Base-by-base conservation (phyloP, 768 basidiomycete species). In the Mycena vitilis region DNA sequence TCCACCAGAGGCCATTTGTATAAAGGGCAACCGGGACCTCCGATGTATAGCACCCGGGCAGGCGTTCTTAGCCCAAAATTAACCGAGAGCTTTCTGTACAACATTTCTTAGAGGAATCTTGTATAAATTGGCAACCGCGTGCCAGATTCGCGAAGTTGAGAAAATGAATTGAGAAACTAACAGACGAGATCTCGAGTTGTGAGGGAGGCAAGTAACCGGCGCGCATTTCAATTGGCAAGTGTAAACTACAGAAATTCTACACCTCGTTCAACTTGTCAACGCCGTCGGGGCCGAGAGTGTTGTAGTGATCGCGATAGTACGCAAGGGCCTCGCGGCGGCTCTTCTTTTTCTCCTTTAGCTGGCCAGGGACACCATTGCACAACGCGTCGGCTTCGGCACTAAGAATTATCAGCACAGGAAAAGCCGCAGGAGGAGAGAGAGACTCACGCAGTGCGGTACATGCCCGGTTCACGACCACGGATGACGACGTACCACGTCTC, bases 401-500 rank as follows among this genome's bases (percentile, higher is more conserved):
- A 51, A 15, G 3, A 30, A 20, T 30, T 12, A 2, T 2, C 12
- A 20, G 6, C 30, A 13, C 9, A 7, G 16, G 34, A 4, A 25
- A 20, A n/a, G 8, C 3, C 13, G 13, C 30, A 34, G 53, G 37
- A 16, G 34, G 16, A 38, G 12, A 36, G 34, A 37, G 15, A 34
- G n/a, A 54, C 13, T 3, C n/a, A 54, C 53, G 53, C 11, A 4
- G 53, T 54, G 53, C 53, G 53, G 15, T 54, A 54, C n/a, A 56
- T 2, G 7, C 60, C 60, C 1, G 60, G 60, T 25, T 61, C 51
- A 7, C 51, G 49, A 4, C 60, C 60, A 9, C n/a, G 16, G 13
- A 61, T 52, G 18, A 61, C 60, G 12, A 61, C 60, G 25, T 62
- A 62, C 60, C 60, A 62, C 2, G 16, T 18, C 51, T 62, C 60